Evolutionary conservation across 2,329 filamentous ascomycete genomes (phyloP).

Genomic region (Colletotrichum paranaense): DNA sequence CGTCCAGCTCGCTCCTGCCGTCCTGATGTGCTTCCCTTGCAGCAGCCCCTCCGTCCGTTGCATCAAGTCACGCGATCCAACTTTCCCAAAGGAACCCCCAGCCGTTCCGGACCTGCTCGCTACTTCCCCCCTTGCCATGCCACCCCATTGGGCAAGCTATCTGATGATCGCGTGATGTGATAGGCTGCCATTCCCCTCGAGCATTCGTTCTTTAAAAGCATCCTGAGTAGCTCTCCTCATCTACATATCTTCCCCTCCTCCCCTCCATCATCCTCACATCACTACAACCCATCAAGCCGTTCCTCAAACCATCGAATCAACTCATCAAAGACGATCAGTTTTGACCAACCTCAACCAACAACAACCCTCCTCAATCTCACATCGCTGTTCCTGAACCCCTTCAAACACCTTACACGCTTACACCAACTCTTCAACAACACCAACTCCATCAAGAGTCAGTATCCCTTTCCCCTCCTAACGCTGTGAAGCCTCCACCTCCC

Average conservation of each 20-base stretch:
- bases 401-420: neutral
- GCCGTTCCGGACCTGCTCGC: slow-evolving; percentile 25
- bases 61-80: slow-evolving; percentile 41
- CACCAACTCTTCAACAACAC: neutral
- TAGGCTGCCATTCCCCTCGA: slow-evolving; percentile 31
- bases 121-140: slow-evolving; percentile 4
- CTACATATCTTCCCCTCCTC: slow-evolving; percentile 22
- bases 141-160: slow-evolving; percentile 32
- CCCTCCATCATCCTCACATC: slow-evolving; percentile 8
- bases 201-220: slow-evolving; percentile 33
- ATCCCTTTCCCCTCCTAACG: neutral
- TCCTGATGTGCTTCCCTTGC: slow-evolving; percentile 27
- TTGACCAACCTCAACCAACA: slow-evolving; percentile 2
- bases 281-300: slow-evolving; percentile 19
- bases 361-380: neutral
- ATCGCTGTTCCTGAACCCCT: neutral
- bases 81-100: slow-evolving; percentile 19
- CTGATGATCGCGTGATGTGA: slow-evolving; percentile 38
- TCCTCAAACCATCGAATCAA: neutral
- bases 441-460: slow-evolving; percentile 36
- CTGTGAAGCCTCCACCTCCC: slow-evolving; percentile 11
- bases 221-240: slow-evolving; percentile 25
- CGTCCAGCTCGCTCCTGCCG: slow-evolving; percentile 11
- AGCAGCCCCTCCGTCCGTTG: slow-evolving; percentile 28
- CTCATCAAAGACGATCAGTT: slow-evolving; percentile 7